Evolutionary conservation across 306 rosid genomes (phyloP).

Genomic region (Vigna mungo): DNA sequence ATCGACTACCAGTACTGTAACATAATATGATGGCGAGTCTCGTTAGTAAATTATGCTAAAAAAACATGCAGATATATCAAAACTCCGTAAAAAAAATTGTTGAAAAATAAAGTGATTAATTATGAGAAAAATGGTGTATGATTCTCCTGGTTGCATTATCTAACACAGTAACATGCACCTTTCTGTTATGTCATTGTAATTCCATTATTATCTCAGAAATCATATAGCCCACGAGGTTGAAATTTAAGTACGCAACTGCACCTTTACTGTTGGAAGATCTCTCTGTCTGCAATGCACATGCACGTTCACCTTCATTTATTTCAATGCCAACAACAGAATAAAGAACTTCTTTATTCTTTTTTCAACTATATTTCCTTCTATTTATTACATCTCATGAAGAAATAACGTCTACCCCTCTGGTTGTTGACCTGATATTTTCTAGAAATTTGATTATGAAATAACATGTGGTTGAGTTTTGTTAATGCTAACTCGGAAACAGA

Average conservation of each 20-base stretch:
- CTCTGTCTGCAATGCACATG: not conserved
- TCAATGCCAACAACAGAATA: not conserved
- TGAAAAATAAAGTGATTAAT: too few species aligned
- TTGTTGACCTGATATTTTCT: not conserved
- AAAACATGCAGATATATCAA: too few species aligned
- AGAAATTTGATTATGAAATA: too few species aligned
- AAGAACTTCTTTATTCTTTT: not conserved
- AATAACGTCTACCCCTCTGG: too few species aligned
- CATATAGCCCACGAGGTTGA: not conserved
- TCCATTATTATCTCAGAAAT: not conserved
- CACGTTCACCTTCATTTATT: constrained; percentile 5
- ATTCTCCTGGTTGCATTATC: not conserved
- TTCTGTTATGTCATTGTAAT: not conserved
- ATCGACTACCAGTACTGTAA: too few species aligned
- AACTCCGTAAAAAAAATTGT: too few species aligned
- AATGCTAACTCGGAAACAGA: too few species aligned
- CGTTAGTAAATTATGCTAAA: too few species aligned
- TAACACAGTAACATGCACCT: not conserved
- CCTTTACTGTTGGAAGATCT: not conserved
- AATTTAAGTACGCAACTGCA: not conserved
- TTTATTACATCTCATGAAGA: not conserved
- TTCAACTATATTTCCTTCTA: not conserved
- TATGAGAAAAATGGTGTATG: too few species aligned
- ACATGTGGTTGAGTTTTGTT: too few species aligned
- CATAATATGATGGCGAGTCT: too few species aligned